A percentile compares a stretch with the other conserved stretches of the same genome.
Conservation (phyloP, 768 basidiomycete genomes). For the Tylopilus felleus region DNA sequence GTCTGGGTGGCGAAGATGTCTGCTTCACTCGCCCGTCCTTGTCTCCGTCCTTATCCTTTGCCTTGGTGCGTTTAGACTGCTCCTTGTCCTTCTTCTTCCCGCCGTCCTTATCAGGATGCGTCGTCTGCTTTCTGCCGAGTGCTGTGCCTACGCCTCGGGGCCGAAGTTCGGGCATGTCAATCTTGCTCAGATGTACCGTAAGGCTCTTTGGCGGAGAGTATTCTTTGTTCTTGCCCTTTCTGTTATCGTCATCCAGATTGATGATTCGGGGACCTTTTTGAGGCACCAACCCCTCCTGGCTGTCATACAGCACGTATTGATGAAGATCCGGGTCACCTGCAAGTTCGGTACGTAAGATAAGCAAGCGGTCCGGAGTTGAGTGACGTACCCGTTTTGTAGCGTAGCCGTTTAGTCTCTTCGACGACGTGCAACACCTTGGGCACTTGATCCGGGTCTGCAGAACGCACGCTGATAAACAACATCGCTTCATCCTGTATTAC, state of each 20-base stretch:
- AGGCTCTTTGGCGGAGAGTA: conserved; percentile 70
- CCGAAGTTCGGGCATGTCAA: conserved; percentile 77
- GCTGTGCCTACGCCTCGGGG: conserved; percentile 9
- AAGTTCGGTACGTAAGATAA: conserved; percentile 34
- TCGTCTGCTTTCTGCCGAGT: not conserved
- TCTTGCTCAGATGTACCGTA: conserved; percentile 78
- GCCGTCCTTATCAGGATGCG: not conserved
- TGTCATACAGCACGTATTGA: conserved; percentile 76
- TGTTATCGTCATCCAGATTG: conserved; percentile 49
- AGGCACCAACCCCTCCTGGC: conserved; percentile 27
- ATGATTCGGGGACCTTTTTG: conserved; percentile 63
- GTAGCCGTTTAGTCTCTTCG: conserved; percentile 73
- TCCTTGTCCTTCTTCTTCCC: conserved; percentile 14
- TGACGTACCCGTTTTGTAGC: conserved; percentile 64
- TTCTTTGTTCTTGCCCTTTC: conserved; percentile 42
- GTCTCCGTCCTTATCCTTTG: conserved; percentile 34
- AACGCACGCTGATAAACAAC: conserved; percentile 73
- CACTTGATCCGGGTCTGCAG: conserved; percentile 59
- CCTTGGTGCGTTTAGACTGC: conserved; percentile 22
- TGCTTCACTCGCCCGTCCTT: conserved; percentile 3
- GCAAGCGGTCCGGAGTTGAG: not conserved
- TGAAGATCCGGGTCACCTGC: conserved; percentile 59
- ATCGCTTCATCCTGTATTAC: conserved; percentile 66
- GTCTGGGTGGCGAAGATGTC: not conserved
- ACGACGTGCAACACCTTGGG: conserved; percentile 79